phyloP scores from a whole-genome alignment of 1,284 basidiomycete genomes.

The Cryptococcus hybrid region DNA sequence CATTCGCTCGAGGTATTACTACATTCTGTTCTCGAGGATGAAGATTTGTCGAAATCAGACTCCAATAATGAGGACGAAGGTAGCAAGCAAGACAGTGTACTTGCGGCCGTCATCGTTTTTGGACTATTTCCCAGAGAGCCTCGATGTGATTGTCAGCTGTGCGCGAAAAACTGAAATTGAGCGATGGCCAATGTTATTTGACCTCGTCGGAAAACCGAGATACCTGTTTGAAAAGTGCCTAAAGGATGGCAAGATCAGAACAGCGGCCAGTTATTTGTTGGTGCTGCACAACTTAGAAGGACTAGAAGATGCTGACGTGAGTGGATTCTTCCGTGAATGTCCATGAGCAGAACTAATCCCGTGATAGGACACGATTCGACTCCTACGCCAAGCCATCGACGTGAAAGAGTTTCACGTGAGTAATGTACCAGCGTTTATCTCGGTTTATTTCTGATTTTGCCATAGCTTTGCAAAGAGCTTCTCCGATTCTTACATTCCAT shows the following conservation, averaged over 20 bases:
- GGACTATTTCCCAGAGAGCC: slow-evolving; percentile 84
- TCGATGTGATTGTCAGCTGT: slow-evolving; percentile 94
- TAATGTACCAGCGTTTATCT: neutral
- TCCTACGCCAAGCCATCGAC: slow-evolving; percentile 70
- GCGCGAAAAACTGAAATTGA: slow-evolving; percentile 96
- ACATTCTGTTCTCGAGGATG: slow-evolving; percentile 92
- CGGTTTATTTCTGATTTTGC: neutral
- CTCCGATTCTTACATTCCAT: slow-evolving; percentile 88
- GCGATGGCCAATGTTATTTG: slow-evolving; percentile 85
- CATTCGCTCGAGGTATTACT: slow-evolving; percentile 93
- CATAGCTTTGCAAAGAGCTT: slow-evolving; percentile 63
- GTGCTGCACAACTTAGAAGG: slow-evolving; percentile 93
- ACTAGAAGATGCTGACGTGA: slow-evolving; percentile 66
- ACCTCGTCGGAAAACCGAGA: slow-evolving; percentile 84
- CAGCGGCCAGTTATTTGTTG: slow-evolving; percentile 88
- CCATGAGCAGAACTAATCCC: neutral
- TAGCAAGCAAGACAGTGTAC: slow-evolving; percentile 38
- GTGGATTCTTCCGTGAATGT: neutral
- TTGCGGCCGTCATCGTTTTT: slow-evolving; percentile 74
- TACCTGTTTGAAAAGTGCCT: slow-evolving; percentile 91
- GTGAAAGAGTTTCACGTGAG: slow-evolving; percentile 56
- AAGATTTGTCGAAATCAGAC: slow-evolving; percentile 52
- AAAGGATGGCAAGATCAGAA: slow-evolving; percentile 69
- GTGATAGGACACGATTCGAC: slow-evolving; percentile 66
- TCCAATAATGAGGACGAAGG: neutral